Percentiles rank a stretch among this genome's conserved stretches.
These are phyloP conservation scores for Bryoglossum gracile DNA, from an alignment of 495 filamentous ascomycete species.

Conservation along the genomic window DNA sequence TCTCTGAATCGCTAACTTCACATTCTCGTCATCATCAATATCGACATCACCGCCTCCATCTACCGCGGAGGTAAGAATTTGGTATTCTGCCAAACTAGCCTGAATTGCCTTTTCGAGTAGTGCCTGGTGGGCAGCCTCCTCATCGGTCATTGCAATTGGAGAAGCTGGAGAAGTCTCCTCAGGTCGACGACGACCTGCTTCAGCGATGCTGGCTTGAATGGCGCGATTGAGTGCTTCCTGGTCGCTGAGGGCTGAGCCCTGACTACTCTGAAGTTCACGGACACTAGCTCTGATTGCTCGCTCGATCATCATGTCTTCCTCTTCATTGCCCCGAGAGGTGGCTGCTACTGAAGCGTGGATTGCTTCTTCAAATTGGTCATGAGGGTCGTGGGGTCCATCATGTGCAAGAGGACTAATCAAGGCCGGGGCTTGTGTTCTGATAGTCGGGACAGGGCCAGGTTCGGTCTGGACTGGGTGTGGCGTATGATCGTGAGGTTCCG, in stretches of 20 bases:
- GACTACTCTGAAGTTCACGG: constrained; percentile 42
- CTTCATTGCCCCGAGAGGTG: constrained; percentile 57
- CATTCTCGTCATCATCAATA: constrained; percentile 37
- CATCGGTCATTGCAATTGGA: constrained; percentile 8
- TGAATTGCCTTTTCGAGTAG: constrained; percentile 53
- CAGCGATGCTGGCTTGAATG: constrained; percentile 25
- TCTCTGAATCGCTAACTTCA: constrained; percentile 26
- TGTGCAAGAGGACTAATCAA: too few species aligned
- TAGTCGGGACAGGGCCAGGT: not conserved
- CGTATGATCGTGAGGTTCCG: constrained; percentile 12
- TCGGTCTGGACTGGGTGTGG: constrained; percentile 9
- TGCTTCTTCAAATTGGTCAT: constrained; percentile 55
- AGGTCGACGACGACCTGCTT: constrained; percentile 3
- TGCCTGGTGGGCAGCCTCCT: constrained; percentile 44
- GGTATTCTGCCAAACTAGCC: constrained; percentile 44
- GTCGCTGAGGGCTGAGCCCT: constrained; percentile 21
- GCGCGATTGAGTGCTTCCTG: constrained; percentile 30
- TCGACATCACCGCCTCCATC: constrained; percentile 8
- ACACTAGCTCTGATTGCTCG: constrained; percentile 62
- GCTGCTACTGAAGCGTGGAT: constrained; percentile 59
- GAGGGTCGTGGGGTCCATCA: too few species aligned
- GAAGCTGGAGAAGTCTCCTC: not conserved
- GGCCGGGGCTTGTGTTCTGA: too few species aligned
- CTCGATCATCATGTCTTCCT: constrained; percentile 63
- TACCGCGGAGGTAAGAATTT: constrained; percentile 20